Evolutionary conservation across 495 filamentous ascomycete species (phyloP), one percentile per base, ranked within the genome.

Genomic region (Cladorrhinum samala): DNA sequence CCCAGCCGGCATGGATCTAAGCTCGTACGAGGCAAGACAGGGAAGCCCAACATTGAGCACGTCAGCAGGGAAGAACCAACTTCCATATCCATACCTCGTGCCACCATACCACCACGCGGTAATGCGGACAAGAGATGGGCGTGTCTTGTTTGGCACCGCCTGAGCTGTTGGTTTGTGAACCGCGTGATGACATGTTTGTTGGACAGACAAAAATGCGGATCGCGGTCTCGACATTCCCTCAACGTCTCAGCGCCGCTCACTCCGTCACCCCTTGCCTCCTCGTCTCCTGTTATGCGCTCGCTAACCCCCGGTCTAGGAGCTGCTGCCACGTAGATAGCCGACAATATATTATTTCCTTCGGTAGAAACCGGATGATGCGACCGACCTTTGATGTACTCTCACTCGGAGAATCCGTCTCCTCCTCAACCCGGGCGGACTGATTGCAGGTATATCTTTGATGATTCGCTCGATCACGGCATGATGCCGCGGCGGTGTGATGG

Each of bases 141-240:
- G n/a, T 33, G 21, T 38, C 43, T 42, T 46, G 48, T 44, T 40
- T 21, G 53, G 40, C n/a, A 46, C 45, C 55, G 46, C 33, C 40
- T 47, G 16, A 41, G 52, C 24, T 46, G 37, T 36, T 60, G 55
- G 50, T 58, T 46, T 46, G 36, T 48, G 50, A 65, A 50, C 58
- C 55, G 52, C 49, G 58, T 59, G 60, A 58, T 62, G 56, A 59
- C 54, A 62, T 60, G 54, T 49, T 55, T 57, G 63, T 66, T 60
- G 52, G 63, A 68, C 63, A 58, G 49, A 20, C n/a, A 21, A 48
- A 21, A 48, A 57, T 60, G 56, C 54, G 57, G 54, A 38, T 36
- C 36, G 50, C 41, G 51, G 51, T 57, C 62, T 54, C 50, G 55
- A 63, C 58, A 60, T 13, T 37, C 55, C 36, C 47, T 27, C 33